phyloP scores from a whole-genome alignment of 2,329 filamentous ascomycete species.

The Penicillium freii region DNA sequence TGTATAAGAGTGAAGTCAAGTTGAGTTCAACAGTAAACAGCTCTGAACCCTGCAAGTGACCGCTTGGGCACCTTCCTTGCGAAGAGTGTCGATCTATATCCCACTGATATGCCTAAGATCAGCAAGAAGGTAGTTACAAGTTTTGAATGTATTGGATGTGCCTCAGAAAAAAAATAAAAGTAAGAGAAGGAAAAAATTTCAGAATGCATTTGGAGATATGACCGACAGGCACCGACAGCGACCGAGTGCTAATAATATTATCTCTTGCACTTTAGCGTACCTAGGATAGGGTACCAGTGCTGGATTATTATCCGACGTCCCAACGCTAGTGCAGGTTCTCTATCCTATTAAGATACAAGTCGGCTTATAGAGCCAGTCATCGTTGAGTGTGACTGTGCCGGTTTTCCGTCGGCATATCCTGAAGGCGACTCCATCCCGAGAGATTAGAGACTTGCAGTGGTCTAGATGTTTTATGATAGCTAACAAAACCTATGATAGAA shows the following conservation, averaged over 20 bases:
- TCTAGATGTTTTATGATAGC: background rate
- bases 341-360: background rate
- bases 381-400: constrained; percentile 17
- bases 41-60: background rate
- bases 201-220: background rate
- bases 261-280: background rate
- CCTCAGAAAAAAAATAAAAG: too few species aligned
- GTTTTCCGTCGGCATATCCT: constrained; percentile 22
- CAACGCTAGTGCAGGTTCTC: background rate
- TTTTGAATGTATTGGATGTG: too few species aligned
- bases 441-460: background rate
- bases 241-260: constrained; percentile 10
- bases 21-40: background rate
- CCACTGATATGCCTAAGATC: background rate
- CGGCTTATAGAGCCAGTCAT: constrained; percentile 17
- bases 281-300: background rate
- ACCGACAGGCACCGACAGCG: constrained; percentile 20
- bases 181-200: background rate
- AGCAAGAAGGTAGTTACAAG: background rate
- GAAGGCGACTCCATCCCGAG: constrained; percentile 11
- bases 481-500: background rate
- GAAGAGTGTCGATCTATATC: background rate
- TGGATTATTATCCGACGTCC: constrained; percentile 16
- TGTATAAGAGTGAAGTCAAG: background rate
- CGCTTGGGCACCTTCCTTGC: background rate